Base-by-base conservation (phyloP, 1,284 basidiomycete species). In the Marasmius fiardii region DNA sequence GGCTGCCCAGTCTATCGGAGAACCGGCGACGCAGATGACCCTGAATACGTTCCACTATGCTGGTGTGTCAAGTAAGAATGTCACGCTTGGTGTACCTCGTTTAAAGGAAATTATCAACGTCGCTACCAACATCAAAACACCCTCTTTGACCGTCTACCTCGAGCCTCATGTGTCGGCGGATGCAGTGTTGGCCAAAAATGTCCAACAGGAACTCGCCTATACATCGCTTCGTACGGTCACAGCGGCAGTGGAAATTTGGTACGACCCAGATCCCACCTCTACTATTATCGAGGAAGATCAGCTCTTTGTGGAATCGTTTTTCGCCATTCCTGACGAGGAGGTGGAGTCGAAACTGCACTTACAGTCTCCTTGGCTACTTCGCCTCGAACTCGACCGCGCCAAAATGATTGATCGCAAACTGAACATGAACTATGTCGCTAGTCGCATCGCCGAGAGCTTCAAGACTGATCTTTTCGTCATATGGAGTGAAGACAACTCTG, bases 91-190 rank as follows among this genome's bases (percentile, higher is more conserved):
- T 88, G 95, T 98, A 0, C 95, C 95, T 10, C 93, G 95, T 75
- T 72, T 98, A 59, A 98, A 98, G 77, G 95, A 98, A 72, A 98
- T 99, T 64, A 99, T 99, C 79, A 99, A 99, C 70, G 95, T 98
- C 52, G 95, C 97, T 0, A 92, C 90, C 26, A 96, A 99, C 69
- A 98, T 99, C 81, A 98, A 98, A 75, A 99, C 97, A 0, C 97
- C 97, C 0, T 95, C 94, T 0, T 82, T 98, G 18, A 90, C 87
- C 12, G 94, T 99, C 53, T 98, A 95, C 69, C 84, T 98, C 43
- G 78, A 87, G 28, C 81, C 88, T 1, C 83, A 88, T 28, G 83
- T 90, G 52, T 86, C 90, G 39, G 74, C 74, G 51, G 83, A 85
- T 39, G 68, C 78, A 5, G 72, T 79, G 23, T 69, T 83, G 44